Percentiles rank a stretch among this genome's conserved stretches.
Evolutionary conservation across 106 monocot genomes (phyloP).

Genomic region (Hemerocallis citrina): DNA sequence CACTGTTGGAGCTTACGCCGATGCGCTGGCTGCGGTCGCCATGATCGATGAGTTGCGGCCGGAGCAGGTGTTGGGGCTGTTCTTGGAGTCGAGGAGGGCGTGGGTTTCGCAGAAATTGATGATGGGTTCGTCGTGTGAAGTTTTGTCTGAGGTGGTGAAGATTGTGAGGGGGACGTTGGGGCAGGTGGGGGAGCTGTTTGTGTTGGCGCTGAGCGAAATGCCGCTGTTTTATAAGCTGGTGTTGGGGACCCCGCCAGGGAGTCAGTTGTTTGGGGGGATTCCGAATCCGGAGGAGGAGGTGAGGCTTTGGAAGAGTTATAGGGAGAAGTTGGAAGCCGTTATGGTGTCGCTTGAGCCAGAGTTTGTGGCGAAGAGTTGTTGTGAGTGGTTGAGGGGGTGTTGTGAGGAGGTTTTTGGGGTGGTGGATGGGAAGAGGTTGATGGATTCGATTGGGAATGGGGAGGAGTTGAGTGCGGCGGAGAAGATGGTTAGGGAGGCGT

Average conservation of each 20-base stretch:
- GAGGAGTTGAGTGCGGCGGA: conserved; percentile 46
- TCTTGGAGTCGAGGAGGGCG: conserved; percentile 64
- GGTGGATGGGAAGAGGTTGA: conserved; percentile 23
- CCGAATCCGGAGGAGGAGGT: conserved; percentile 93
- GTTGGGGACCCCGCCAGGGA: conserved; percentile 69
- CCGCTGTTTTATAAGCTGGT: conserved; percentile 83
- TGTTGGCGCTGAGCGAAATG: conserved; percentile 64
- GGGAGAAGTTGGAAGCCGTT: conserved; percentile 64
- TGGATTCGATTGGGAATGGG: conserved; percentile 44
- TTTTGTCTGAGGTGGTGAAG: conserved; percentile 46
- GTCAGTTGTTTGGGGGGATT: conserved; percentile 90
- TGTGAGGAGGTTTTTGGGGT: conserved; percentile 72
- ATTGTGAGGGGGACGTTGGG: conserved; percentile 55
- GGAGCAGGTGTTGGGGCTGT: conserved; percentile 40
- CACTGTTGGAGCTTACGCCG: conserved; percentile 52
- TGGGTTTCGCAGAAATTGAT: conserved; percentile 83
- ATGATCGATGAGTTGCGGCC: conserved; percentile 72
- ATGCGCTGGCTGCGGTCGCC: conserved; percentile 79
- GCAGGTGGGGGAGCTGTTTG: conserved; percentile 72
- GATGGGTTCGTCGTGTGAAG: conserved; percentile 34
- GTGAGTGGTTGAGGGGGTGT: conserved; percentile 65
- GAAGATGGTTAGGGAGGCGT: conserved; percentile 44
- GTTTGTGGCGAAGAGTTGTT: conserved; percentile 47
- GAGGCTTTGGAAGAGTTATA: conserved; percentile 65
- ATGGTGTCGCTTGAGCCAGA: conserved; percentile 69